These are phyloP conservation scores for Remersonia thermophila DNA, from an alignment of 2,329 filamentous ascomycete species.

Conservation along the genomic window DNA sequence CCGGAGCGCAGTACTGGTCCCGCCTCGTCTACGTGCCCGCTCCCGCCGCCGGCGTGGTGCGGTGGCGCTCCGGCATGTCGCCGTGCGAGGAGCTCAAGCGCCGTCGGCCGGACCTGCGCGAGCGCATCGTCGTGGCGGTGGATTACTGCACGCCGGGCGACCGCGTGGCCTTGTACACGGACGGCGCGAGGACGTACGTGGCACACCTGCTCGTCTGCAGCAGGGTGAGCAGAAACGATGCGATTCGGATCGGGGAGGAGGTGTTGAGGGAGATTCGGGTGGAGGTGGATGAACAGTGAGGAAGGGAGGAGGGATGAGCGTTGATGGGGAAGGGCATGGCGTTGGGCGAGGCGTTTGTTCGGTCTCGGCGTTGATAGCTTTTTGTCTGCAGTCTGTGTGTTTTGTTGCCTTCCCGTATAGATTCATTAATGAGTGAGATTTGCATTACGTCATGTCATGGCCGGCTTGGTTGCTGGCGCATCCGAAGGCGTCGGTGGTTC, in stretches of 20 bases:
- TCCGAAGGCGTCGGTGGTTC: too few species aligned
- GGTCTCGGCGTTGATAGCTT: too few species aligned
- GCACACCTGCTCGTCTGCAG: slow-evolving; percentile 15
- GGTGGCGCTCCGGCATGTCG: slow-evolving; percentile 4
- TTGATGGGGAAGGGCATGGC: too few species aligned
- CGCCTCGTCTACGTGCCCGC: slow-evolving; percentile 16
- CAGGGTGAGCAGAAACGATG: slow-evolving; percentile 10
- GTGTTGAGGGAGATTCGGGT: slow-evolving; percentile 10
- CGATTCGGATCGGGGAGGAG: slow-evolving; percentile 13
- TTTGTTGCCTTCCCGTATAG: too few species aligned
- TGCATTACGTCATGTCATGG: too few species aligned
- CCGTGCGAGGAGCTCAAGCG: slow-evolving; percentile 15
- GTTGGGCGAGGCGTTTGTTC: too few species aligned
- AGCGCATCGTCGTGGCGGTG: slow-evolving; percentile 12
- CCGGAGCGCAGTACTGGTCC: slow-evolving; percentile 15
- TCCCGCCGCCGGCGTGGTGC: slow-evolving; percentile 10
- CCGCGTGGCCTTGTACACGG: slow-evolving; percentile 9
- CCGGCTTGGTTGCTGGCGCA: too few species aligned
- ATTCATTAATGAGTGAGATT: too few species aligned
- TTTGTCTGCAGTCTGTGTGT: too few species aligned
- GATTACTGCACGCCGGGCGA: slow-evolving; percentile 14
- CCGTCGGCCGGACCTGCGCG: slow-evolving; percentile 10
- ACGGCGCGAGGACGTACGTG: slow-evolving; percentile 15
- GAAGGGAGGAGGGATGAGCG: not conserved
- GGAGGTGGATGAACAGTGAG: slow-evolving; percentile 2